Percentiles rank a stretch among this genome's conserved stretches.
Conservation (phyloP, 352 stramenopile genomes). For the Pythium guiyangense region DNA sequence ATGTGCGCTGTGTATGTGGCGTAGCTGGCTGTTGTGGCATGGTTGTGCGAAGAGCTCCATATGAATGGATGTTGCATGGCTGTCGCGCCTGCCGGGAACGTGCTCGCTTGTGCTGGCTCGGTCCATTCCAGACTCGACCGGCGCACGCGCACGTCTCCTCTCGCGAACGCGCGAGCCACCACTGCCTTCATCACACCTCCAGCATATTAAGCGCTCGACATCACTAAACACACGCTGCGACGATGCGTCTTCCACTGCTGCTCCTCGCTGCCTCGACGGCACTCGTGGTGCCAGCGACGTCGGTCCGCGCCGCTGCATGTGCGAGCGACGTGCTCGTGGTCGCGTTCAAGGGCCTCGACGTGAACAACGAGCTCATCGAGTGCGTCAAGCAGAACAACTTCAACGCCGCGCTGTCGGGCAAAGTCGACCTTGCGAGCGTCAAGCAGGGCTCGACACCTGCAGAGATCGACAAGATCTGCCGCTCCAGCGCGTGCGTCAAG, state of each 20-base stretch:
- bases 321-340: conserved; percentile 37
- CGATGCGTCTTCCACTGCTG: background rate
- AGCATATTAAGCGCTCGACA: no score
- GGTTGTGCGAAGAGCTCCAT: background rate
- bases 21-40: no score
- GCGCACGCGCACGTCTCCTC: background rate
- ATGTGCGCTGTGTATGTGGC: no score
- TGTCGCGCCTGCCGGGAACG: conserved; percentile 1
- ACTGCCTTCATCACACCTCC: no score
- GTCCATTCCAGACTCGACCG: background rate
- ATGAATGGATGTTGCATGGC: background rate
- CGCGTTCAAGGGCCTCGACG: conserved; percentile 44
- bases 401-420: conserved; percentile 36
- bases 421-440: conserved; percentile 34
- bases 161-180: background rate
- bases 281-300: conserved; percentile 15
- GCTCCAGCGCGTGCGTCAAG: conserved; percentile 33
- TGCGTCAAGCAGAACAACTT: conserved; percentile 51
- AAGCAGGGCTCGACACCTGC: conserved; percentile 27
- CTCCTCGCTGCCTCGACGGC: conserved; percentile 8
- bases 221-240: no score
- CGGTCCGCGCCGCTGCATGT: conserved; percentile 27
- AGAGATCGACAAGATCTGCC: conserved; percentile 35
- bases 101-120: background rate
- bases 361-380: conserved; percentile 40